Conservation (phyloP, 129 eudicot species). For the Centaurea solstitialis region DNA sequence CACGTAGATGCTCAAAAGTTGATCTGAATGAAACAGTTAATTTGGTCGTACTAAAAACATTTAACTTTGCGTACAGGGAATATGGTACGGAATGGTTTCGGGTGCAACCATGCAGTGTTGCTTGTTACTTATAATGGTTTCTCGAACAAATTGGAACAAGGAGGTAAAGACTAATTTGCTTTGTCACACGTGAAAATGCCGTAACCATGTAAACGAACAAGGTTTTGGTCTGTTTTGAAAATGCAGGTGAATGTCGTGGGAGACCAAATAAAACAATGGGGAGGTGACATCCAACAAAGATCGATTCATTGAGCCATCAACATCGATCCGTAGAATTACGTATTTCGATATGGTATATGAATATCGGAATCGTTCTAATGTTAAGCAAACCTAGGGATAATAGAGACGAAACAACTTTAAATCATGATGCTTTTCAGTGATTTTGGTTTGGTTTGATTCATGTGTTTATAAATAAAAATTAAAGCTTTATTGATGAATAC, state of each 20-base stretch:
- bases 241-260: constrained; percentile 47
- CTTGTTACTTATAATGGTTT: constrained; percentile 39
- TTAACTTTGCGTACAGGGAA: constrained; percentile 37
- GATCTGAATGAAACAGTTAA: background rate
- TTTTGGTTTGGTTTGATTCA: background rate
- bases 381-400: too few relatives aligned
- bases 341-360: background rate
- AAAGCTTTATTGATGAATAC: too few relatives aligned
- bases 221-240: background rate
- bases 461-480: too few relatives aligned
- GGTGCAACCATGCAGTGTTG: constrained; percentile 48
- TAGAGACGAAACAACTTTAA: background rate
- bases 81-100: constrained; percentile 59
- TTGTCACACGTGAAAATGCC: background rate
- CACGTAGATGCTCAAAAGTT: background rate
- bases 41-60: background rate
- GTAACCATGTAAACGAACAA: background rate
- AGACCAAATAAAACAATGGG: constrained; percentile 56
- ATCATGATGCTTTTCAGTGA: background rate
- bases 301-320: background rate
- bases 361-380: background rate
- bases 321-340: background rate
- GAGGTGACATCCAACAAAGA: constrained; percentile 35
- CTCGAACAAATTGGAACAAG: constrained; percentile 60
- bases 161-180: constrained; percentile 45